Conservation (phyloP, 805 yeast genomes). For the Metschnikowia similis region DNA sequence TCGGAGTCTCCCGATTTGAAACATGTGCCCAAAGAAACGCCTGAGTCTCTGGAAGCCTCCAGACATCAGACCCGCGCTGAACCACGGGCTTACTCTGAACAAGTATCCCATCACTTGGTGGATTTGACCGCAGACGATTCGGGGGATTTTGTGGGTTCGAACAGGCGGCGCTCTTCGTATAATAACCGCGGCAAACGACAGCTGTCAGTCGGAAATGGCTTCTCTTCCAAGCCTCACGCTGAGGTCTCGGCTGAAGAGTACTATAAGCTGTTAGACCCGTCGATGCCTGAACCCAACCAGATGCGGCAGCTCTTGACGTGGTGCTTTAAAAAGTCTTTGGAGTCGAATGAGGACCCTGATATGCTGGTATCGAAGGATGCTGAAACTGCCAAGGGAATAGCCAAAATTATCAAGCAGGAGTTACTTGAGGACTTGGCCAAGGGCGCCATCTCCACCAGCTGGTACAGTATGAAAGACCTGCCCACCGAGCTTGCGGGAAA, state of each 20-base stretch:
- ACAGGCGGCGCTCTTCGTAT: constrained; percentile 35
- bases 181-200: constrained; percentile 64
- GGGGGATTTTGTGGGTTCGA: not conserved
- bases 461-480: constrained; percentile 48
- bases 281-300: constrained; percentile 66
- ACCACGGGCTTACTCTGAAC: constrained; percentile 22
- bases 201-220: constrained; percentile 73
- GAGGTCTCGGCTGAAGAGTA: constrained; percentile 53
- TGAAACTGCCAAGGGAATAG: constrained; percentile 45
- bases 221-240: constrained; percentile 60
- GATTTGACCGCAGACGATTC: constrained; percentile 17
- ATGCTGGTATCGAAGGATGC: constrained; percentile 23
- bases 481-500: constrained; percentile 16
- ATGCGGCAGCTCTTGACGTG: constrained; percentile 67
- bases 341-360: constrained; percentile 19
- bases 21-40: too few species aligned
- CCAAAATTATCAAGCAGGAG: constrained; percentile 63
- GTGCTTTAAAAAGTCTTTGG: constrained; percentile 54
- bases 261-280: constrained; percentile 57
- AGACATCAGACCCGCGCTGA: not conserved
- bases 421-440: constrained; percentile 53
- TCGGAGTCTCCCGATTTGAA: too few species aligned
- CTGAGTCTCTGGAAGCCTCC: not conserved
- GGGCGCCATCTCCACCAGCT: constrained; percentile 59
- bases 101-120: constrained; percentile 26